These are phyloP conservation scores for Oidiodendron maius DNA, from an alignment of 495 filamentous ascomycete species.

Conservation along the genomic window DNA sequence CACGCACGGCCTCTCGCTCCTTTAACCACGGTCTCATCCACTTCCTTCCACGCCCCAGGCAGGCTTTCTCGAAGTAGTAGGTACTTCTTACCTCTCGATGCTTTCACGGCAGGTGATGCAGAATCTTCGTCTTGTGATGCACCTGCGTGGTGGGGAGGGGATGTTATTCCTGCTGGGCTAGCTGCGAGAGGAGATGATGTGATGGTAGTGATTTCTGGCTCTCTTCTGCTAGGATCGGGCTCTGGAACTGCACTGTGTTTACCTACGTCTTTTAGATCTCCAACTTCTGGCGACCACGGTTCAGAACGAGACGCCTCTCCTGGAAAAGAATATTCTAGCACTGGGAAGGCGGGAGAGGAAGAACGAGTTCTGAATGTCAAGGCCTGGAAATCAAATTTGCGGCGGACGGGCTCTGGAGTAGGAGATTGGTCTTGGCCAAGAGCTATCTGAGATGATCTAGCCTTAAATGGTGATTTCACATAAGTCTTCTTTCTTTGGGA, in stretches of 20 bases:
- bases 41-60: constrained; percentile 16
- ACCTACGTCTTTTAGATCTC: no score
- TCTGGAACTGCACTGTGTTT: no score
- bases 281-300: not conserved
- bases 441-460: not conserved
- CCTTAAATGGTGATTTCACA: not conserved
- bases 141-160: not conserved
- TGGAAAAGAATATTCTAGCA: not conserved
- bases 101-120: not conserved
- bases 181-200: not conserved
- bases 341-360: not conserved
- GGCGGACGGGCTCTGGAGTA: not conserved
- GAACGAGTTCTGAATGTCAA: not conserved
- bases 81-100: constrained; percentile 12
- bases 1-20: constrained; percentile 7
- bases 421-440: not conserved
- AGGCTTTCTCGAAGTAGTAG: constrained; percentile 14
- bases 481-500: not conserved
- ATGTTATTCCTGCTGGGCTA: not conserved
- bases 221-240: not conserved
- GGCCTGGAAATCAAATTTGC: not conserved
- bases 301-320: not conserved
- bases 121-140: not conserved
- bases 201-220: not conserved
- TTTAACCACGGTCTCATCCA: constrained; percentile 9